Conservation (phyloP, 768 basidiomycete species). For the Termitomyces sp. region DNA sequence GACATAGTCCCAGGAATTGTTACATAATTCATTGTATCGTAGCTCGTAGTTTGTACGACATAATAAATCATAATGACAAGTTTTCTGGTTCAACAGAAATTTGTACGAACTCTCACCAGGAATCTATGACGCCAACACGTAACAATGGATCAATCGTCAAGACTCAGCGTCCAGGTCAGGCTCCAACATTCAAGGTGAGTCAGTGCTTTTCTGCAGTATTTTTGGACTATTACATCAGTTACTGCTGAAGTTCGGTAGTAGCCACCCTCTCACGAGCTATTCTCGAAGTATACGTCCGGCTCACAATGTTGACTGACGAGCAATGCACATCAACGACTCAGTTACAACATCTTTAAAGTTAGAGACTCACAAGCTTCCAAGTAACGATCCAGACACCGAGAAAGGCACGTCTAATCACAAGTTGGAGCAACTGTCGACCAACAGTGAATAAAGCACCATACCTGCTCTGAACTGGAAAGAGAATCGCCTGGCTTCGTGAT, state of each 20-base stretch:
- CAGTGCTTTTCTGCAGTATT: neutral
- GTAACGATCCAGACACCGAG: slow-evolving; percentile 75
- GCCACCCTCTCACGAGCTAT: slow-evolving; percentile 37
- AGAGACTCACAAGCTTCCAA: slow-evolving; percentile 73
- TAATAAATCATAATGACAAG: slow-evolving; percentile 18
- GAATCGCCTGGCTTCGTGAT: slow-evolving; percentile 69
- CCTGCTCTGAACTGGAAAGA: slow-evolving; percentile 69
- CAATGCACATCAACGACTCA: neutral
- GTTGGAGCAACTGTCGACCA: slow-evolving; percentile 1
- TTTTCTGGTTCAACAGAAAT: neutral
- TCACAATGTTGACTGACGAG: slow-evolving; percentile 69
- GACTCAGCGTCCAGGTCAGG: neutral
- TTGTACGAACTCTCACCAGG: neutral
- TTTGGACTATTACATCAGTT: neutral
- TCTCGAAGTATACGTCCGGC: slow-evolving; percentile 60
- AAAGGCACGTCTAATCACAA: slow-evolving; percentile 59
- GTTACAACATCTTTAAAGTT: neutral
- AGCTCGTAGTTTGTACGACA: slow-evolving; percentile 3
- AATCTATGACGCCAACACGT: neutral
- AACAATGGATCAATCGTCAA: neutral
- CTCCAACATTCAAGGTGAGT: neutral
- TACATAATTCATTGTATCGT: slow-evolving; percentile 14
- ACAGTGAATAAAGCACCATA: slow-evolving; percentile 17
- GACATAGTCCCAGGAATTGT: slow-evolving; percentile 3
- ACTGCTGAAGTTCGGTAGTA: neutral